Base-by-base conservation (phyloP, 2,329 filamentous ascomycete species). In the Fusarium sarcochroum region DNA sequence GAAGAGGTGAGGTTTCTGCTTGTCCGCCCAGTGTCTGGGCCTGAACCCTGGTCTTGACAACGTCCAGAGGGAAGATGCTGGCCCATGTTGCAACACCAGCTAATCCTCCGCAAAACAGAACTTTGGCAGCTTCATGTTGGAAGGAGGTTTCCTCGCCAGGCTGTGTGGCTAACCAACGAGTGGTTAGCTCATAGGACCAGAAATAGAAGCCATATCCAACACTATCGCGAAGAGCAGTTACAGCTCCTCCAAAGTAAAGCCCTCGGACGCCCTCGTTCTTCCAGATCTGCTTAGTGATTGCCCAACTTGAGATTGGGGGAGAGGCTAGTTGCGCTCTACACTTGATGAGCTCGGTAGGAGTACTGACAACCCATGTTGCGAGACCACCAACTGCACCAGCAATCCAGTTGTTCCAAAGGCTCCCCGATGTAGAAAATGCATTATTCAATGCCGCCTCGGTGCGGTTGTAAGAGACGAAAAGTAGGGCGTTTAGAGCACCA, bases 141-240 rank as follows among this genome's bases (percentile, higher is more conserved):
- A 76, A 58, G 1, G 74, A 74, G 3, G 71, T 60, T 21, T 71
- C 69, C 15, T 71, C 54, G 13, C 60, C 61, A 17, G 58, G 40
- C 10, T 60, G 61, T 8, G 68, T 51, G 5, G 80, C 80, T 18
- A 82, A 81, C 78, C 89, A 83, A 54, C 83, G 81, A 35, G 91
- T 93, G 68, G 85, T 88, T 60, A 94, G 82, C 79, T 97, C 92
- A 76, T 98, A 98, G 2, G 91, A 91, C 92, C 92, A 97, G 78
- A 98, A 98, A 76, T 98, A 98, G 79, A 98, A 98, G 0, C 94
- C 95, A 80, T 98, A 98, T n/a, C 95, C 95, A 56, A 98, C 87
- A 59, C 91, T 91, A 79, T 98, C 95, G 49, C 95, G 86, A 40
- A 95, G 76, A 53, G 91, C 93, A 1, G 95, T 98, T 17, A 98